Conservation (phyloP, 306 rosid genomes). For the Luffa acutangula region DNA sequence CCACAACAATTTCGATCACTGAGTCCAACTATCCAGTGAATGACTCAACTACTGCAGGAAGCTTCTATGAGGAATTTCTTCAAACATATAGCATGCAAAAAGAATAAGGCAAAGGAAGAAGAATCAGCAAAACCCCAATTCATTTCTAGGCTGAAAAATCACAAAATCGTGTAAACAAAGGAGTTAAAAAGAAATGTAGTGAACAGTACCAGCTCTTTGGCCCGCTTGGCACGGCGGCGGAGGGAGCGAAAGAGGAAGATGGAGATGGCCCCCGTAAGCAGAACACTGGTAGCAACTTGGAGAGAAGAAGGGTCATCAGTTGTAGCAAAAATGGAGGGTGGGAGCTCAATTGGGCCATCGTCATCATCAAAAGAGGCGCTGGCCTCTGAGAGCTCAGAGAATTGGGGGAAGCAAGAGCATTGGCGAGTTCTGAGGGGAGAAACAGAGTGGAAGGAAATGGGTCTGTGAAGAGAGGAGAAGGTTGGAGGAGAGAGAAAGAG, state of each 20-base stretch:
- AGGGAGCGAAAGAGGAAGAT: constrained; percentile 74
- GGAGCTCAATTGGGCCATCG: constrained; percentile 65
- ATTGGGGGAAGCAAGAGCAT: constrained; percentile 32
- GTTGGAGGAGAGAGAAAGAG: constrained; percentile 15
- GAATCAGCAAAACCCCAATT: neutral
- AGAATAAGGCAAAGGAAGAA: neutral
- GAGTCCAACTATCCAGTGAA: neutral
- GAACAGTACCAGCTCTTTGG: constrained; percentile 53
- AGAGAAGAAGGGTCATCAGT: constrained; percentile 65
- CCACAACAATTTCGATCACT: neutral
- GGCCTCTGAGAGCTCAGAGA: constrained; percentile 20
- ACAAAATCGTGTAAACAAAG: neutral
- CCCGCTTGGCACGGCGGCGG: constrained; percentile 84
- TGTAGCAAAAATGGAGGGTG: constrained; percentile 52
- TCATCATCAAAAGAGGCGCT: constrained; percentile 13
- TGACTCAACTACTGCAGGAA: neutral
- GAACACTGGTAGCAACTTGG: constrained; percentile 79
- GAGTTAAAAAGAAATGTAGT: neutral
- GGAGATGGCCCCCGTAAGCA: constrained; percentile 78
- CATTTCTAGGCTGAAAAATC: neutral
- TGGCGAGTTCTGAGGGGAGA: constrained; percentile 15
- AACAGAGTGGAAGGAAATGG: constrained; percentile 27
- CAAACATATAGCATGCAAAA: neutral
- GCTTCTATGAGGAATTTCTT: neutral
- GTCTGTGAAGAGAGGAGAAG: constrained; percentile 21